Evolutionary conservation across 495 filamentous ascomycete genomes (phyloP).

Genomic region (Daldinia decipiens): DNA sequence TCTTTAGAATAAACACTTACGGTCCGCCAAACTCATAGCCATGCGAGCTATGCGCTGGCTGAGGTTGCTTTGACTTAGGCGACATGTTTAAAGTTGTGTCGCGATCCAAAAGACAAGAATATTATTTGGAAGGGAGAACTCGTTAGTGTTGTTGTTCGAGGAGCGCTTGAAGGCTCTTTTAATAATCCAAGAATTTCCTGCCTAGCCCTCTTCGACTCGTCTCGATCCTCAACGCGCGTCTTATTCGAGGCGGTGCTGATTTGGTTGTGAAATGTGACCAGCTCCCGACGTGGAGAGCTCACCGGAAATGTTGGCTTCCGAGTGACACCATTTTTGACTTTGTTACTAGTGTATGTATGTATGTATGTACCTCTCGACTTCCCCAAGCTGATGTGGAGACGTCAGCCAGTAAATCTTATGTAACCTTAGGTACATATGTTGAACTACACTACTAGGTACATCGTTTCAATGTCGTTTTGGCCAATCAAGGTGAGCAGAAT

Average conservation of each 20-base stretch:
- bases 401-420: not conserved
- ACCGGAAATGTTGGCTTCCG: conserved; percentile 37
- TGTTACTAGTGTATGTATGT: not conserved
- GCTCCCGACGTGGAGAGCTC: conserved; percentile 10
- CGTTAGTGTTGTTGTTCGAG: not conserved
- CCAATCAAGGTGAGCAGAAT: not conserved
- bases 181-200: not conserved
- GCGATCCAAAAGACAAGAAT: not conserved
- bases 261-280: conserved; percentile 2
- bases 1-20: conserved; percentile 64
- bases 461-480: not conserved
- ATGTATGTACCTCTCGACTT: not conserved
- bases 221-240: not conserved
- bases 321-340: conserved; percentile 36
- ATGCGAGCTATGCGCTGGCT: conserved; percentile 24
- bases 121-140: not conserved
- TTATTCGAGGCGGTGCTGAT: not conserved
- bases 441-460: too few relatives aligned
- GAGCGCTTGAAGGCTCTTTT: not conserved
- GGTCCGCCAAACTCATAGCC: conserved; percentile 89
- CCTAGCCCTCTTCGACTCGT: not conserved
- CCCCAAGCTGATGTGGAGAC: conserved; percentile 33
- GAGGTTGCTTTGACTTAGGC: conserved; percentile 28
- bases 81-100: conserved; percentile 23
- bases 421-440: not conserved